Evolutionary conservation across 2,329 filamentous ascomycete species (phyloP).

Genomic region (Calonectria naviculata): DNA sequence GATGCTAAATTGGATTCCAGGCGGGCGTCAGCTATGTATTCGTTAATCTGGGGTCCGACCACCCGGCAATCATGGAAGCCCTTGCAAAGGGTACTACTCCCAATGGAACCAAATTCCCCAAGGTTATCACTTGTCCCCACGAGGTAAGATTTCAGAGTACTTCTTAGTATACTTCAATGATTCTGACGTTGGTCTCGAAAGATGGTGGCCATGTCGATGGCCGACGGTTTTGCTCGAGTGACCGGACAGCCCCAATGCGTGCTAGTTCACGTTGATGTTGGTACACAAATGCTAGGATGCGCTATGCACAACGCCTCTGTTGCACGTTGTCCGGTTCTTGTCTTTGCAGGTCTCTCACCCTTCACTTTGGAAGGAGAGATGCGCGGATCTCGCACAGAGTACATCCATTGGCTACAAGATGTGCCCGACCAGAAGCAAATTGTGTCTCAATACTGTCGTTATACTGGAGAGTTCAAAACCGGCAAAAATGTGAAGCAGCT

Average conservation of each 20-base stretch:
- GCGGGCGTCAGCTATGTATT: slow-evolving; percentile 67
- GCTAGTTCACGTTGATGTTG: slow-evolving; percentile 83
- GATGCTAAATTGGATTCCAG: not conserved
- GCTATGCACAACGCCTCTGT: slow-evolving; percentile 82
- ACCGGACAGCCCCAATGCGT: slow-evolving; percentile 80
- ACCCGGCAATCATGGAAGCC: slow-evolving; percentile 81
- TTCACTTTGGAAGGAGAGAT: slow-evolving; percentile 82
- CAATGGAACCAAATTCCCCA: not conserved
- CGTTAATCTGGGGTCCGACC: slow-evolving; percentile 74
- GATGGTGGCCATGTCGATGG: slow-evolving; percentile 88
- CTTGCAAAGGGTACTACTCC: slow-evolving; percentile 74
- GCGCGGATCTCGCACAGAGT: slow-evolving; percentile 79
- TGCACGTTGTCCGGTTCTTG: slow-evolving; percentile 77
- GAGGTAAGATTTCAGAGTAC: not conserved
- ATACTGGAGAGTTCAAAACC: slow-evolving; percentile 82
- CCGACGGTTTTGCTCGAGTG: slow-evolving; percentile 80
- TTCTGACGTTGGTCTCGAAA: slow-evolving; percentile 43
- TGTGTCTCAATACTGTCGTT: slow-evolving; percentile 85
- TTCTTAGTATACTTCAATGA: too few relatives aligned
- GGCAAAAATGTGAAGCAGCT: slow-evolving; percentile 89
- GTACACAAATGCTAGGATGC: slow-evolving; percentile 79
- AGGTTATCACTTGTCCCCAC: slow-evolving; percentile 1
- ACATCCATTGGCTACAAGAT: slow-evolving; percentile 88
- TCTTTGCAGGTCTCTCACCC: slow-evolving; percentile 81
- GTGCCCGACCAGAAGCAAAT: slow-evolving; percentile 84